Conservation (phyloP, 345 rosid genomes). For the Populus tremula region DNA sequence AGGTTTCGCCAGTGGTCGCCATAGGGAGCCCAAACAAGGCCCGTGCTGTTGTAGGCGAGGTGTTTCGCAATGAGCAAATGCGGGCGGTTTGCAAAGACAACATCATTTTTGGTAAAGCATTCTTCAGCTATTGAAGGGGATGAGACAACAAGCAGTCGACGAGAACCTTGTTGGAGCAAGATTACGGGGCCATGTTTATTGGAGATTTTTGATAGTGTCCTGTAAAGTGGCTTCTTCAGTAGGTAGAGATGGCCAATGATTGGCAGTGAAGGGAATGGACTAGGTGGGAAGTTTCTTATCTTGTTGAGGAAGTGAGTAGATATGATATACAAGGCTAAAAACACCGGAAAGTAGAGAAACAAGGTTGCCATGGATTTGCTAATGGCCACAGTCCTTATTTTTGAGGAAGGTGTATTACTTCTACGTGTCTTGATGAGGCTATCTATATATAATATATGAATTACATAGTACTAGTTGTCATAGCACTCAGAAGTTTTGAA, state of each 20-base stretch:
- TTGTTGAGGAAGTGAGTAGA: conserved; percentile 8
- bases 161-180: conserved; percentile 26
- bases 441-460: too few species aligned
- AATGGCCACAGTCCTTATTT: too few species aligned
- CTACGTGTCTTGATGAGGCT: too few species aligned
- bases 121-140: conserved; percentile 28
- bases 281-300: conserved; percentile 20
- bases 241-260: conserved; percentile 43
- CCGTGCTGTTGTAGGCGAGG: conserved; percentile 24
- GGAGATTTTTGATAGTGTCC: conserved; percentile 28
- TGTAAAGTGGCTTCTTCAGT: conserved; percentile 25
- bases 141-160: conserved; percentile 27
- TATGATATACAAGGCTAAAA: conserved; percentile 10
- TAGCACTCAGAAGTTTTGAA: too few species aligned
- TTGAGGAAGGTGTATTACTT: too few species aligned
- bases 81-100: conserved; percentile 37
- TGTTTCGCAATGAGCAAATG: conserved; percentile 21
- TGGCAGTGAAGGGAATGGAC: conserved; percentile 26
- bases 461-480: too few species aligned
- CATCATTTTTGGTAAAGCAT: conserved; percentile 37
- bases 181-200: conserved; percentile 17
- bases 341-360: conserved; percentile 4
- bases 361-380: not conserved
- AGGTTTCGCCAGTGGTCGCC: conserved; percentile 39
- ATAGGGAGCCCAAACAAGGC: conserved; percentile 25